A percentile compares a stretch with the other conserved stretches of the same genome.
phyloP scores from a whole-genome alignment of 305 asterid genomes.

The Fraxinus floribunda region DNA sequence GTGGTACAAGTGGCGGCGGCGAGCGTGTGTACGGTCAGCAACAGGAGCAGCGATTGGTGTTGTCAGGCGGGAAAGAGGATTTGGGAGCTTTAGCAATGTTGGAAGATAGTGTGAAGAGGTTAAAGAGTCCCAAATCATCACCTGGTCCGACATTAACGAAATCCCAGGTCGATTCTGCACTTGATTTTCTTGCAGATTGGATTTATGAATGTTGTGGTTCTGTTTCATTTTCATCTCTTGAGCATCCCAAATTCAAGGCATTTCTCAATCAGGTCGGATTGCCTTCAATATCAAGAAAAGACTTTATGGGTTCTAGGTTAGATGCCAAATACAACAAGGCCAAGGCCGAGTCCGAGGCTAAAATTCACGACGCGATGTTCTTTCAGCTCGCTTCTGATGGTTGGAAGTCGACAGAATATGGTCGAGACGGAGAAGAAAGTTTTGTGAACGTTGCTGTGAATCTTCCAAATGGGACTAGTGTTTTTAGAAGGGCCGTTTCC shows the following conservation, averaged over 20 bases:
- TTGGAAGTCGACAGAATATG: slow-evolving; percentile 54
- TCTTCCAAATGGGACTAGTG: slow-evolving; percentile 88
- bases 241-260: slow-evolving; percentile 83
- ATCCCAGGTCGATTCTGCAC: slow-evolving; percentile 63
- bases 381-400: slow-evolving; percentile 86
- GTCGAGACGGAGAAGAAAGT: slow-evolving; percentile 44
- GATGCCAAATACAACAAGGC: slow-evolving; percentile 66
- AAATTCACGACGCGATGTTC: slow-evolving; percentile 88
- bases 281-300: slow-evolving; percentile 59
- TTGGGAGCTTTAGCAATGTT: slow-evolving; percentile 79
- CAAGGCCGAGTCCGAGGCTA: slow-evolving; percentile 71
- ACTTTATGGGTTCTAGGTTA: slow-evolving; percentile 52
- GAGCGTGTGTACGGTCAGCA: slow-evolving; percentile 40
- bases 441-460: slow-evolving; percentile 66
- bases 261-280: slow-evolving; percentile 76
- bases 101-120: slow-evolving; percentile 79
- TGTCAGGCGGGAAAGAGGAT: slow-evolving; percentile 95
- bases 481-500: slow-evolving; percentile 66
- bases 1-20: not conserved
- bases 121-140: slow-evolving; percentile 75
- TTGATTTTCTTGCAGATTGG: slow-evolving; percentile 80
- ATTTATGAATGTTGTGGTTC: slow-evolving; percentile 86
- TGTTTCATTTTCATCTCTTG: slow-evolving; percentile 68
- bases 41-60: slow-evolving; percentile 52
- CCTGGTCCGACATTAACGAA: slow-evolving; percentile 54